A percentile compares a stretch with the other conserved stretches of the same genome.
Evolutionary conservation across 208 protist genomes (phyloP).

Genomic region (Vickermania ingenoplastis): DNA sequence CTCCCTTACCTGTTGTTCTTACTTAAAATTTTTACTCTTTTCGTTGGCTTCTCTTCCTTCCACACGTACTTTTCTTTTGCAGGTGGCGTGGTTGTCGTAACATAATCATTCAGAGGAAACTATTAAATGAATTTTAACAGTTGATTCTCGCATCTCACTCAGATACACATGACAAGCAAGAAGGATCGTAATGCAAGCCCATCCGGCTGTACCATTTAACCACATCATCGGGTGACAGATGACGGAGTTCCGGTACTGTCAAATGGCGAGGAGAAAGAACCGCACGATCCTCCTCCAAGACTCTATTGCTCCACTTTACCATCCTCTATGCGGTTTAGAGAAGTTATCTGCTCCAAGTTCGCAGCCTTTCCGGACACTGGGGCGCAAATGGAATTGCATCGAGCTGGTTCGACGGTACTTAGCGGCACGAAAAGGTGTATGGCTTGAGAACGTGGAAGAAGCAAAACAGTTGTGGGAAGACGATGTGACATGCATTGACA

Average conservation of each 20-base stretch:
- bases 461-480: slow-evolving; percentile 46
- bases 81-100: too few species aligned
- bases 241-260: slow-evolving; percentile 67
- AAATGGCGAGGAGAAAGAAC: slow-evolving; percentile 46
- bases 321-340: slow-evolving; percentile 10
- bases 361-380: slow-evolving; percentile 27
- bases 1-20: too few species aligned
- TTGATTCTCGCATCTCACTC: too few species aligned
- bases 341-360: slow-evolving; percentile 4
- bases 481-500: slow-evolving; percentile 19
- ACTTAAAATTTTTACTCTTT: too few species aligned
- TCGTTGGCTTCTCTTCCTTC: too few species aligned
- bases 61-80: too few species aligned
- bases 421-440: slow-evolving; percentile 53
- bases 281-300: slow-evolving; percentile 33
- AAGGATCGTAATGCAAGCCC: too few species aligned
- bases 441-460: slow-evolving; percentile 36
- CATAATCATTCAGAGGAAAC: too few species aligned
- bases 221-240: slow-evolving; percentile 43
- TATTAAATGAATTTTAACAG: too few species aligned
- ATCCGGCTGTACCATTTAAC: slow-evolving; percentile 45
- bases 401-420: slow-evolving; percentile 70
- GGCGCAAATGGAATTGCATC: slow-evolving; percentile 57
- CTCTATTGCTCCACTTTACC: slow-evolving; percentile 21
- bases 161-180: too few species aligned